A percentile compares a stretch with the other conserved stretches of the same genome.
phyloP scores from a whole-genome alignment of 495 filamentous ascomycete species.

The Aspergillus coremiiformis region DNA sequence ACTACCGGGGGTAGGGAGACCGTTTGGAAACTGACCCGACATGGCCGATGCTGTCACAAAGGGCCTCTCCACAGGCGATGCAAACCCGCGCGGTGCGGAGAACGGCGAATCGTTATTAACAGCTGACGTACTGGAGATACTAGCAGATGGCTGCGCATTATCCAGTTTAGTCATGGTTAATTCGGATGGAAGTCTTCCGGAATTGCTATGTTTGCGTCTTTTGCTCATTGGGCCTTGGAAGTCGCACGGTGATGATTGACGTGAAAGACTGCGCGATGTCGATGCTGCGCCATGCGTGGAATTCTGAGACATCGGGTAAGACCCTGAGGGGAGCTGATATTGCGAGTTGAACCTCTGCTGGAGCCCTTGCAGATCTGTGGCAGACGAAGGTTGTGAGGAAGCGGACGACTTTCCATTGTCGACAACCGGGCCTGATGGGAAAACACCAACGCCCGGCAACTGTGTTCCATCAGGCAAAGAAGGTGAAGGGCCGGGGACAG shows the following conservation, averaged over 20 bases:
- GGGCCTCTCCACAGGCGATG: slow-evolving; percentile 39
- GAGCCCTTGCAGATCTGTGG: slow-evolving; percentile 48
- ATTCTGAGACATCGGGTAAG: slow-evolving; percentile 31
- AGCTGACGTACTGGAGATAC: slow-evolving; percentile 17
- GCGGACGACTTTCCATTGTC: slow-evolving; percentile 25
- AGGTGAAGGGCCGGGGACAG: slow-evolving; percentile 28
- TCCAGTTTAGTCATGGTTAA: slow-evolving; percentile 77
- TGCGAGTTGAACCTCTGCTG: slow-evolving; percentile 44
- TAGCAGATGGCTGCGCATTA: slow-evolving; percentile 35
- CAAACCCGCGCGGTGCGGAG: slow-evolving; percentile 33
- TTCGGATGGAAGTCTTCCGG: slow-evolving; percentile 57
- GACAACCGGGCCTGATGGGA: slow-evolving; percentile 30
- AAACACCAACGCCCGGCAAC: slow-evolving; percentile 40
- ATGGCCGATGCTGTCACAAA: slow-evolving; percentile 43
- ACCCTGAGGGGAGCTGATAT: slow-evolving; percentile 30
- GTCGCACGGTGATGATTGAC: slow-evolving; percentile 62
- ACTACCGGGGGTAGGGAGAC: slow-evolving; percentile 57
- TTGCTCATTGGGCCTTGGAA: slow-evolving; percentile 55
- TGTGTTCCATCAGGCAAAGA: slow-evolving; percentile 37
- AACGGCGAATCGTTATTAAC: slow-evolving; percentile 33
- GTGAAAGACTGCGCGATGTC: slow-evolving; percentile 57
- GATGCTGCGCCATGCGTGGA: slow-evolving; percentile 27
- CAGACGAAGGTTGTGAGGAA: slow-evolving; percentile 29
- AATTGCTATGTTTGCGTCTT: slow-evolving; percentile 66
- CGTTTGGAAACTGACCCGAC: slow-evolving; percentile 45